Evolutionary conservation across 164 flowering plant genomes (phyloP), one percentile per base, ranked within the genome.

Genomic region (Platanus orientalis): DNA sequence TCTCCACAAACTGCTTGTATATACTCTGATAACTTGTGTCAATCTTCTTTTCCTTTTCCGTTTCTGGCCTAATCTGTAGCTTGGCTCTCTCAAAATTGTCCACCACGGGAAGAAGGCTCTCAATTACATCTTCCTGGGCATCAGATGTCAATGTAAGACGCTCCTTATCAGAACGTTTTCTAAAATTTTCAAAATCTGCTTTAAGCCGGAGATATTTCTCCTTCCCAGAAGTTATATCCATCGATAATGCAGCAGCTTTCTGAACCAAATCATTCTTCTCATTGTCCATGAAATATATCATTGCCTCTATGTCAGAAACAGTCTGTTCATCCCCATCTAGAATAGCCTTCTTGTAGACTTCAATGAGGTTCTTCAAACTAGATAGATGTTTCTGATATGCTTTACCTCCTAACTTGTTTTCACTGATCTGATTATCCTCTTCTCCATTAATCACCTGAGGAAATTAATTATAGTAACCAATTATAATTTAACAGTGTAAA

Each of bases 1-100:
- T 80, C 73, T 94, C 97, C 68, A 94, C 97, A 68, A 92, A 89
- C 54, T 94, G 97, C 83, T 88, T 94, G 80, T 94, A 91, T 65
- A 94, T 94, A 19, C 97, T 96, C 71, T 86, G 97, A 77, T 91
- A 94, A 69, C 96, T 94, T 45, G 83, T 67, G 71, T 84, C 85
- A 49, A 94, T 92, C 75, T 83, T 90, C 71, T 81, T 88, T 62
- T 84, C 99, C 72, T 67, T 86, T 7, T 94, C 99, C 23, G 94
- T 88, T 69, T 88, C 89, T 21, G 87, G 84, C 65, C 71, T 86
- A 25, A 83, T 30, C 54, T 84, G 90, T 67, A 75, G 89, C 69
- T 82, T 89, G 54, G 90, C 92, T 77, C 81, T 85, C 80, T 92
- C 99, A 81, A 94, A 94, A 71, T 75, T 85, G 73, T 94, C 97